These are phyloP conservation scores for Sporopachydermia cereana DNA, from an alignment of 1,139 yeast species.

Conservation along the genomic window DNA sequence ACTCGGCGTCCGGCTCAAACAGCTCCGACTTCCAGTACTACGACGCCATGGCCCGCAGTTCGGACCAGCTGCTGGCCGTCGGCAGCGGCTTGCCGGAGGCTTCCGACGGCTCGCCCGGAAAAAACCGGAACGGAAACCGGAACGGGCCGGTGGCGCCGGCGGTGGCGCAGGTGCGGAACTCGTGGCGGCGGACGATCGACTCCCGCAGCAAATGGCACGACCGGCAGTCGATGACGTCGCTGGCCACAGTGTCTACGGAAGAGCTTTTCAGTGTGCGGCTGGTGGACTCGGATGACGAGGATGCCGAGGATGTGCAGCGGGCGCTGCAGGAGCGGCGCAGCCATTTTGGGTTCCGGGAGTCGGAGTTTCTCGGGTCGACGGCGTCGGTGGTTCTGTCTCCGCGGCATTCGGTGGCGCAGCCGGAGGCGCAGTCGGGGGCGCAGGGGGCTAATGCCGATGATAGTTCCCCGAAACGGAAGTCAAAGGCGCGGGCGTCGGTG, in stretches of 20 bases:
- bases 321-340: constrained; percentile 12
- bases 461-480: background rate
- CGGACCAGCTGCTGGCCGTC: background rate
- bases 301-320: constrained; percentile 10
- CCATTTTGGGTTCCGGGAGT: constrained; percentile 19
- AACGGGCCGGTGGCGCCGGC: constrained; percentile 9
- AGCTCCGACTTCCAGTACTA: background rate
- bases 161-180: constrained; percentile 30
- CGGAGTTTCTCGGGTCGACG: constrained; percentile 23
- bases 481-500: constrained; percentile 15
- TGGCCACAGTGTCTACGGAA: constrained; percentile 80
- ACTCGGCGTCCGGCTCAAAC: background rate
- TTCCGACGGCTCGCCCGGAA: no score
- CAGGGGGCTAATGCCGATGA: constrained; percentile 8
- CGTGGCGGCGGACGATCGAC: constrained; percentile 59
- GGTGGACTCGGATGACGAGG: constrained; percentile 38
- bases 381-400: constrained; percentile 18
- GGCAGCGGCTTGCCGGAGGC: no score
- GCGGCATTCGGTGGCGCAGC: constrained; percentile 9
- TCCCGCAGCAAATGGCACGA: constrained; percentile 32
- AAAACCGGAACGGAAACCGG: constrained; percentile 6
- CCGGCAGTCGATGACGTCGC: constrained; percentile 54
- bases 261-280: constrained; percentile 72
- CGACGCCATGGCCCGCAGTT: background rate
- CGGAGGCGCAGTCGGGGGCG: constrained; percentile 7